phyloP scores from a whole-genome alignment of 2,329 filamentous ascomycete species.

The Akanthomyces uredinophilus region DNA sequence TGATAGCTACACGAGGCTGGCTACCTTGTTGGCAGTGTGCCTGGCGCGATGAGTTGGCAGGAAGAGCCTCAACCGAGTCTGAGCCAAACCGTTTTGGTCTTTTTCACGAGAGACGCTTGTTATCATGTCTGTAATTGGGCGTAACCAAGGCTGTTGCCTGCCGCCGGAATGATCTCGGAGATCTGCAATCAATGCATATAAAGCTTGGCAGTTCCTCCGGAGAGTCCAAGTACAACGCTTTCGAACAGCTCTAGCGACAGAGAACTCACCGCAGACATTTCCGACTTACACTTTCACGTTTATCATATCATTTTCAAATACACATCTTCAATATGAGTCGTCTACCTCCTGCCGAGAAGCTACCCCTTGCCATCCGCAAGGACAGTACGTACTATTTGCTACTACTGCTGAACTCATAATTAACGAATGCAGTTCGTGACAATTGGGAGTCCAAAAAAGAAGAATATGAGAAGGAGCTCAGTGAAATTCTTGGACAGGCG shows the following conservation, averaged over 20 bases:
- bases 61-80: too few species aligned
- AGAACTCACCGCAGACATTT: neutral
- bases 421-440: conserved; percentile 41
- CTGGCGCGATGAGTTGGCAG: neutral
- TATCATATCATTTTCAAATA: neutral
- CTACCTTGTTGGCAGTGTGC: neutral
- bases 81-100: neutral
- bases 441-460: conserved; percentile 44
- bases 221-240: too few species aligned
- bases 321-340: conserved; percentile 15
- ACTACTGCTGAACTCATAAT: too few species aligned
- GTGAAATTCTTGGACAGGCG: conserved; percentile 37
- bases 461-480: conserved; percentile 39
- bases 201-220: neutral
- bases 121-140: neutral
- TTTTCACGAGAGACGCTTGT: neutral
- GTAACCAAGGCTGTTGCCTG: neutral
- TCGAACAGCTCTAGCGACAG: neutral
- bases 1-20: neutral
- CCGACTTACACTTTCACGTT: too few species aligned
- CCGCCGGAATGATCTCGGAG: neutral
- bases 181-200: neutral
- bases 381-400: conserved; percentile 34
- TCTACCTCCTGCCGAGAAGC: conserved; percentile 44
- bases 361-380: conserved; percentile 47